These are phyloP conservation scores for Venturia aucupariae DNA, from an alignment of 2,329 filamentous ascomycete species.

Conservation along the genomic window DNA sequence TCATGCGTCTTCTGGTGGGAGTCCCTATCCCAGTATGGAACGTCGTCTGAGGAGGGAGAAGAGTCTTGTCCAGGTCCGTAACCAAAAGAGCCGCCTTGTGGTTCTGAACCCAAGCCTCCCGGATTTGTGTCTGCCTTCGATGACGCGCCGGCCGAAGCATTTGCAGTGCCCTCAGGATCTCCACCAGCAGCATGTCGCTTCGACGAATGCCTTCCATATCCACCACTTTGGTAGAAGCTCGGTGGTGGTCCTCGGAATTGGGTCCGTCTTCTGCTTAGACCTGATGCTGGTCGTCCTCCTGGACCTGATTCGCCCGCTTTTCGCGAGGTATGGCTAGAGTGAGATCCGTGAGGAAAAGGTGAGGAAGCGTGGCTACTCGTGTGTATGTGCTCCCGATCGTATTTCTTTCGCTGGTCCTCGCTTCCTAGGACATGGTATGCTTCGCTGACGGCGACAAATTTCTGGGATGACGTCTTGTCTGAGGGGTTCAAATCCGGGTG, in stretches of 20 bases:
- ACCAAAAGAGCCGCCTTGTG: conserved; percentile 21
- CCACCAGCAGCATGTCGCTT: conserved; percentile 13
- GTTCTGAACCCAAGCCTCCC: conserved; percentile 53
- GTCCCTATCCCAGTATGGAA: conserved; percentile 70
- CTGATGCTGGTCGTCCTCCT: conserved; percentile 69
- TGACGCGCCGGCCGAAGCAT: conserved; percentile 16
- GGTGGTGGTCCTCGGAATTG: conserved; percentile 81
- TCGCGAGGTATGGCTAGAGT: conserved; percentile 20
- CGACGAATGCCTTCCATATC: conserved; percentile 54
- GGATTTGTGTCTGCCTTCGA: conserved; percentile 19
- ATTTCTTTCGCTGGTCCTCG: conserved; percentile 63
- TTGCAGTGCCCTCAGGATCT: conserved; percentile 20
- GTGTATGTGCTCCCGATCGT: conserved; percentile 49
- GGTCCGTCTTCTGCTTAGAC: conserved; percentile 65
- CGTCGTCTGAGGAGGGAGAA: conserved; percentile 31
- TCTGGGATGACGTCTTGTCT: conserved; percentile 50
- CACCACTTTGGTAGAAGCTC: conserved; percentile 74
- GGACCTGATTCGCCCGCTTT: conserved; percentile 43
- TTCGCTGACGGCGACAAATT: conserved; percentile 72
- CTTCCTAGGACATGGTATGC: conserved; percentile 72
- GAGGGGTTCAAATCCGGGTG: conserved; percentile 84
- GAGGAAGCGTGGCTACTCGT: conserved; percentile 23
- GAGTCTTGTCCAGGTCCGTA: conserved; percentile 18
- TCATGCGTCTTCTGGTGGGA: conserved; percentile 65
- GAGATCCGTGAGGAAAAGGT: conserved; percentile 19